Evolutionary conservation across 352 stramenopile species (phyloP).

Genomic region (Phytophthora rubi): DNA sequence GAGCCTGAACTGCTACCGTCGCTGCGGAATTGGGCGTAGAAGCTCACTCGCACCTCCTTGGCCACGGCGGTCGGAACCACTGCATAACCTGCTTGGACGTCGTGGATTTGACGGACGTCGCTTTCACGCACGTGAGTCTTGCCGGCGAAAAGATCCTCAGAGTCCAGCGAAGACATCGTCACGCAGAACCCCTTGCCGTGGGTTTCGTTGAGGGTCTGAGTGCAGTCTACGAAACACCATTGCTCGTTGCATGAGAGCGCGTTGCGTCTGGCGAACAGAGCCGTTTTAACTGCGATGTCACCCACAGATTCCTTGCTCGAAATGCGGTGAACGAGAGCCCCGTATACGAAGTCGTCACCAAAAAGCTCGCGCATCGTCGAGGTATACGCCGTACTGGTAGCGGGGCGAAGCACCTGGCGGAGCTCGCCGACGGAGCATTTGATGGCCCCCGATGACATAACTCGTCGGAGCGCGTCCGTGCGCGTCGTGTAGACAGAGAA

Average conservation of each 20-base stretch:
- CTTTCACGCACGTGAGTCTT: slow-evolving; percentile 12
- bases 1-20: not conserved
- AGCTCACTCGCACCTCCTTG: slow-evolving; percentile 36
- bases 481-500: slow-evolving; percentile 43
- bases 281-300: slow-evolving; percentile 27
- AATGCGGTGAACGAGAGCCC: slow-evolving; percentile 37
- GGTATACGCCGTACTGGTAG: slow-evolving; percentile 26
- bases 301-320: slow-evolving; percentile 2
- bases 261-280: slow-evolving; percentile 28
- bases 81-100: slow-evolving; percentile 28
- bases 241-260: slow-evolving; percentile 31
- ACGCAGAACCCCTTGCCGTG: slow-evolving; percentile 11
- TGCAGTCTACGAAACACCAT: slow-evolving; percentile 30
- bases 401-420: slow-evolving; percentile 34
- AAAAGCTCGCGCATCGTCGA: slow-evolving; percentile 46
- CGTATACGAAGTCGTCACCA: slow-evolving; percentile 42
- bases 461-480: slow-evolving; percentile 21
- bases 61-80: slow-evolving; percentile 23
- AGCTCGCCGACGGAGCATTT: slow-evolving; percentile 42
- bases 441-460: slow-evolving; percentile 36
- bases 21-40: slow-evolving; percentile 41
- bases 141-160: slow-evolving; percentile 34
- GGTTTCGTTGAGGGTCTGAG: slow-evolving; percentile 1
- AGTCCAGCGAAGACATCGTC: slow-evolving; percentile 24
- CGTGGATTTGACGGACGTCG: slow-evolving; percentile 31